Evolutionary conservation across 1,284 basidiomycete genomes (phyloP), one percentile per base, ranked within the genome.

Genomic region (Puccinia triticina): DNA sequence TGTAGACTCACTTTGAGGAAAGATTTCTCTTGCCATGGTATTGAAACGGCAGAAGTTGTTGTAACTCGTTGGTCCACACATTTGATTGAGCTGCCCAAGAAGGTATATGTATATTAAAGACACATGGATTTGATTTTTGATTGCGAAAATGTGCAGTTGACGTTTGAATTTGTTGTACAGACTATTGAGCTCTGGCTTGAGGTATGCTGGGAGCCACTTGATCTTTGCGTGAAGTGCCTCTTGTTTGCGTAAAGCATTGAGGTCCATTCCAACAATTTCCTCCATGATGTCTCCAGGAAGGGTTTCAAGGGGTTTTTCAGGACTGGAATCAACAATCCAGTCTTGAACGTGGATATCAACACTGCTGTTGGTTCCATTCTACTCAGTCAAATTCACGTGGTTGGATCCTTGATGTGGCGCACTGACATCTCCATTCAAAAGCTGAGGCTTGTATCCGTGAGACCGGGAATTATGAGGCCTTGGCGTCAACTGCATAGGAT

Each of bases 21-120:
- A 67, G 2, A 67, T 40, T 37, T 14, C 32, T 18, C n/a, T 16
- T 18, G 34, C 64, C 32, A n/a, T 18, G 12, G 64, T 32, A 40
- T 67, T 34, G 40, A 67, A 67, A 21, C 34, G 40, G n/a, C 34
- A 67, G 34, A 67, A 67, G 29, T 67, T 67, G 64, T 67, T 67
- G 64, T 67, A 67, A 26, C 29, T 67, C 2, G 64, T 40, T 37
- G 64, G 26, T 21, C 64, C 64, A 21, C 34, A n/a, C 64, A 67
- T 40, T 46, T 26, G 34, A n/a, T 67, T 67, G 10, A 32, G 37
- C 29, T 67, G 64, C 2, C 64, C 40, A n/a, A n/a, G n/a, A 67
- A 67, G 23, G n/a, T 67, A 26, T 16, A 34, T 67, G 21, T 67
- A 67, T 11, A 67, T 10, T 8, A 67, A 26, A 2, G 64, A 18